Conservation (phyloP, 106 monocot species). For the Iris macrosiphon region DNA sequence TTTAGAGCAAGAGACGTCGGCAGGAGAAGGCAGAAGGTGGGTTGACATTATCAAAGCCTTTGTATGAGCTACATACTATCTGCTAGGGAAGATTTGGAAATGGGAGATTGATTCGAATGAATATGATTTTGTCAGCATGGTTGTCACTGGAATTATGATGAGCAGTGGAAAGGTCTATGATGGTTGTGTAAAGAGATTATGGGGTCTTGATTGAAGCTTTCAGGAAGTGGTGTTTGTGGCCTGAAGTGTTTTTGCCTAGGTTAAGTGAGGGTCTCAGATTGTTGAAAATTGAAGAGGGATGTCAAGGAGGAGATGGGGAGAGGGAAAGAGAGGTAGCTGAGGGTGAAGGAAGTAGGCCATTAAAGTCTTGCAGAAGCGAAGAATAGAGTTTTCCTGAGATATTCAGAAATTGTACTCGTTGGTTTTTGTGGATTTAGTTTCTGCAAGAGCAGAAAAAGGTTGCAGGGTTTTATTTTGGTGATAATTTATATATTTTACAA, state of each 20-base stretch:
- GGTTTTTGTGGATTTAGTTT: too few relatives aligned
- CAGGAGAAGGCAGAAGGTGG: constrained; percentile 55
- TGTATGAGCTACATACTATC: constrained; percentile 56
- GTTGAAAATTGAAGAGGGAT: constrained; percentile 51
- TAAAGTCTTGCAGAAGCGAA: constrained; percentile 51
- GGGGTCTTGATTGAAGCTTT: constrained; percentile 56
- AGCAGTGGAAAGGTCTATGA: constrained; percentile 50
- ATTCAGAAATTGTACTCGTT: too few relatives aligned
- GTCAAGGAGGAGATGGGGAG: constrained; percentile 22
- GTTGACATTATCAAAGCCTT: constrained; percentile 34
- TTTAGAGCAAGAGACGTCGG: constrained; percentile 86
- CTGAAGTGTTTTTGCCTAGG: constrained; percentile 73
- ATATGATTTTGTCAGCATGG: constrained; percentile 45
- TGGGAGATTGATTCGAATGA: constrained; percentile 52
- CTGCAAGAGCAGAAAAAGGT: too few relatives aligned
- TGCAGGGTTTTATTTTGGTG: too few relatives aligned
- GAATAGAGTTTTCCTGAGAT: constrained; percentile 35
- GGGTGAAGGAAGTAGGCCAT: constrained; percentile 48
- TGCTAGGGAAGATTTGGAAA: constrained; percentile 67
- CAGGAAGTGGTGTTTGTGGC: constrained; percentile 78
- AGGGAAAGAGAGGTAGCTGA: constrained; percentile 52
- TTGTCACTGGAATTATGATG: constrained; percentile 51
- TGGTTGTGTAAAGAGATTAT: constrained; percentile 53
- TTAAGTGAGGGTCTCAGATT: constrained; percentile 55
- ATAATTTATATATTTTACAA: too few relatives aligned